phyloP scores from a whole-genome alignment of 176 grass and related monocot species.

The Olyra latifolia region DNA sequence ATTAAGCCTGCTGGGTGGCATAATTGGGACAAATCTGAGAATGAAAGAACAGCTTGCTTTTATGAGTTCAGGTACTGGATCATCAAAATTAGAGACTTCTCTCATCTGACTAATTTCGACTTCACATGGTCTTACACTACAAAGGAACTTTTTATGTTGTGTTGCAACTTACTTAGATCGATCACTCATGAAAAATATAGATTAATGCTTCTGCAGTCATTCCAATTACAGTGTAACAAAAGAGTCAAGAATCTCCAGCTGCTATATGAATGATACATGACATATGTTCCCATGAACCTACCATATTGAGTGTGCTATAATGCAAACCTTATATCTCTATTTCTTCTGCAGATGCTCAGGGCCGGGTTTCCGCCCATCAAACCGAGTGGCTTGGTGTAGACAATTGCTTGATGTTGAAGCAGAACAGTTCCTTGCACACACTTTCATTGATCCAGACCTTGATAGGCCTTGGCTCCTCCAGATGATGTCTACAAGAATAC shows the following conservation, averaged over 20 bases:
- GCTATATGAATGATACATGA: neutral
- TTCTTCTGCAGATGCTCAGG: slow-evolving; percentile 76
- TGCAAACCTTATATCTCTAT: neutral
- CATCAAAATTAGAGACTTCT: neutral
- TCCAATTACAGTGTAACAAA: neutral
- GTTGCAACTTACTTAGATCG: neutral
- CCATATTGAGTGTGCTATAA: neutral
- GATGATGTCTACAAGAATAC: slow-evolving; percentile 74
- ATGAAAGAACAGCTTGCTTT: slow-evolving; percentile 92
- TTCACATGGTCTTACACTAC: neutral
- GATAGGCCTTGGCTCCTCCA: slow-evolving; percentile 80
- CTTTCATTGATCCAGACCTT: slow-evolving; percentile 74
- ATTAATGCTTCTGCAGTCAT: slow-evolving; percentile 1
- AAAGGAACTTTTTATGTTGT: neutral
- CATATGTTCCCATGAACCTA: neutral
- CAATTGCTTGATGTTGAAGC: slow-evolving; percentile 83
- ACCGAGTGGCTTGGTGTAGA: slow-evolving; percentile 77
- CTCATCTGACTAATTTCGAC: neutral
- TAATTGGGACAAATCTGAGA: slow-evolving; percentile 94
- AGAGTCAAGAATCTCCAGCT: neutral
- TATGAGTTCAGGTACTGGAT: slow-evolving; percentile 83
- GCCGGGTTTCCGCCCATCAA: slow-evolving; percentile 54
- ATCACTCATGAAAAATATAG: neutral
- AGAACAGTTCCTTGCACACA: slow-evolving; percentile 75
- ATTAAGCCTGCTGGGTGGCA: slow-evolving; percentile 87